These are phyloP conservation scores for Diaporthe destruens DNA, from an alignment of 2,329 filamentous ascomycete species.

Conservation along the genomic window DNA sequence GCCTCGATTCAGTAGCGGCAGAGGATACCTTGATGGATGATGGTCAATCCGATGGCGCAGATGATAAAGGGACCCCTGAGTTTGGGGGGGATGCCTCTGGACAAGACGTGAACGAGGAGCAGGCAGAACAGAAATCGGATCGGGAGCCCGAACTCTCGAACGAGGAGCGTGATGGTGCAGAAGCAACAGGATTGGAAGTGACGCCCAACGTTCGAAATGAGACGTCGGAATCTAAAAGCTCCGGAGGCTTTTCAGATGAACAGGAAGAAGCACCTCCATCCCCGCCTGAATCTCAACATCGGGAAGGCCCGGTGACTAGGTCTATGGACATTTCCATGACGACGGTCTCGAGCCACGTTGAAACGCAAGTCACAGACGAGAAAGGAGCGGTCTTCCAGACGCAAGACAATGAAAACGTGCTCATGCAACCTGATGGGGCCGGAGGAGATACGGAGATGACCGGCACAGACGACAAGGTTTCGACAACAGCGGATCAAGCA, in stretches of 20 bases:
- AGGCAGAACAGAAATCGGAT: not conserved
- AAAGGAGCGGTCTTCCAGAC: not conserved
- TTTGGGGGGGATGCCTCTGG: conserved; percentile 15
- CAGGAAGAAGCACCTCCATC: conserved; percentile 29
- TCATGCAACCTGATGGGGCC: not conserved
- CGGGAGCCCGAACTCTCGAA: conserved; percentile 1
- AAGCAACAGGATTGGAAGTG: not conserved
- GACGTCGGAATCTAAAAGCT: conserved; percentile 3
- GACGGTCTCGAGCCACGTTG: conserved; percentile 23
- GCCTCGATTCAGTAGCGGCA: not conserved
- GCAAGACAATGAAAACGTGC: conserved; percentile 4
- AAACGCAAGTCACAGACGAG: conserved; percentile 23
- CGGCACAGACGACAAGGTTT: not conserved
- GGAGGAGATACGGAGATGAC: not conserved
- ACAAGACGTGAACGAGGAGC: not conserved
- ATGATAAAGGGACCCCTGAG: not conserved
- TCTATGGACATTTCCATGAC: conserved; percentile 31
- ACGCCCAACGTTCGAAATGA: not conserved
- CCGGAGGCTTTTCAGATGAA: conserved; percentile 3
- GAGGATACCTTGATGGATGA: conserved; percentile 17
- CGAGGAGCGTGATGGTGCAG: not conserved
- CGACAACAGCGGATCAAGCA: conserved; percentile 14
- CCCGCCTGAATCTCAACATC: conserved; percentile 23
- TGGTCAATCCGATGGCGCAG: not conserved
- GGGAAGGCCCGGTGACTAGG: not conserved